Evolutionary conservation across 148 eudicot species (phyloP).

Genomic region (Rhododendron simsii): DNA sequence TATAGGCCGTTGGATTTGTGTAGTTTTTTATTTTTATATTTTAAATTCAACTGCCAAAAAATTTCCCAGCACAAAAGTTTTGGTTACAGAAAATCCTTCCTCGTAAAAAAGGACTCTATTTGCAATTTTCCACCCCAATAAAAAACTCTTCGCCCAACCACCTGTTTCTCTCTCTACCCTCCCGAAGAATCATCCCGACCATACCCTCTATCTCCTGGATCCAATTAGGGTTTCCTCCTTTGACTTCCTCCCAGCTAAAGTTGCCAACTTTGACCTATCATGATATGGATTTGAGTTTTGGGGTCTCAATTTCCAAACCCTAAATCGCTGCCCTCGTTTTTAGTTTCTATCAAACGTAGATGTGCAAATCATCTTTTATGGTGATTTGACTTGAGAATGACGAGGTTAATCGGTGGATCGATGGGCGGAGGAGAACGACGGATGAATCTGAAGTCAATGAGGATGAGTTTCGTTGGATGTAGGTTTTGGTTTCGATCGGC

Average conservation of each 20-base stretch:
- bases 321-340: conserved; percentile 7
- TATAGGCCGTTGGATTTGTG: too few species aligned
- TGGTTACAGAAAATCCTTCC: too few species aligned
- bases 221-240: conserved; percentile 7
- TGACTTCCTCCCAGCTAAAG: neutral
- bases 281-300: conserved; percentile 7
- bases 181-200: neutral
- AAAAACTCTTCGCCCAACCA: neutral
- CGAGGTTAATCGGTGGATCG: conserved; percentile 10
- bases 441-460: conserved; percentile 13
- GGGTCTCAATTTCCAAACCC: conserved; percentile 10
- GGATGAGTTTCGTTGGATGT: conserved; percentile 38
- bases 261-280: neutral
- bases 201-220: neutral
- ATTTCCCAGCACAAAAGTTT: too few species aligned
- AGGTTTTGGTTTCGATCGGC: conserved; percentile 46
- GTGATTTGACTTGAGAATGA: conserved; percentile 11
- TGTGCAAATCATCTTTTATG: neutral
- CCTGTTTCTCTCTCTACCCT: neutral
- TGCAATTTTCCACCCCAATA: neutral
- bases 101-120: neutral
- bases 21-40: too few species aligned
- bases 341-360: neutral
- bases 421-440: neutral
- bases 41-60: too few species aligned